Conservation (phyloP, 345 rosid species). For the Syzygium oleosum region DNA sequence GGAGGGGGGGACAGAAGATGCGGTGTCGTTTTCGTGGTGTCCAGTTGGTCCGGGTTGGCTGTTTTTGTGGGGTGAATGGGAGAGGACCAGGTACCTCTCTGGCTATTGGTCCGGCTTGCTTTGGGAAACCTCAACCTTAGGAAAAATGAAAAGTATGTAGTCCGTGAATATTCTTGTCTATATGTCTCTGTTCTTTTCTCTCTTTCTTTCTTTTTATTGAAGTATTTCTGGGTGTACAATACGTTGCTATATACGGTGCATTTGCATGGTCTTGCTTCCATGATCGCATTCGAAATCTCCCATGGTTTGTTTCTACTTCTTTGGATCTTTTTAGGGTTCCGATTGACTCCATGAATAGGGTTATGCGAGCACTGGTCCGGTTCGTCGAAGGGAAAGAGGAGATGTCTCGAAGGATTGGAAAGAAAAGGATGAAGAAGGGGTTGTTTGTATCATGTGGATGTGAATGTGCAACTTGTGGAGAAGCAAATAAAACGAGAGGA, state of each 20-base stretch:
- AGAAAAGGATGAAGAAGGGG: background rate
- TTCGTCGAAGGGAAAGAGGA: background rate
- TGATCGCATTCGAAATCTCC: background rate
- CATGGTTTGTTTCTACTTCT: background rate
- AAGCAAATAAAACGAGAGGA: background rate
- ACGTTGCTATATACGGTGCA: background rate
- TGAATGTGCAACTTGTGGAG: background rate
- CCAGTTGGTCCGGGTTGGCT: constrained; percentile 5
- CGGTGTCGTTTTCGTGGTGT: constrained; percentile 24
- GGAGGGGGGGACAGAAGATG: background rate
- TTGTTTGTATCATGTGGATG: background rate
- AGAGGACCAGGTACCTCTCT: constrained; percentile 13
- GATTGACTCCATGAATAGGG: background rate
- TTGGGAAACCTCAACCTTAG: background rate
- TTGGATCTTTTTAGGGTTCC: background rate
- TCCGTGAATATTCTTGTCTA: constrained; percentile 1
- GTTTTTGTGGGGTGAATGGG: background rate
- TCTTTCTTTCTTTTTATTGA: background rate
- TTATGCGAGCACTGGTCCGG: background rate
- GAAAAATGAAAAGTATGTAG: background rate
- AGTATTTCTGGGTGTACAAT: background rate
- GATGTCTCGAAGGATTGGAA: background rate
- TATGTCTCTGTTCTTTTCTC: background rate
- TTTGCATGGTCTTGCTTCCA: background rate
- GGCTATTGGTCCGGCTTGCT: background rate